Percentiles rank a stretch among this genome's conserved stretches.
Conservation (phyloP, 2,329 filamentous ascomycete genomes). For the Colletotrichum caudatum region DNA sequence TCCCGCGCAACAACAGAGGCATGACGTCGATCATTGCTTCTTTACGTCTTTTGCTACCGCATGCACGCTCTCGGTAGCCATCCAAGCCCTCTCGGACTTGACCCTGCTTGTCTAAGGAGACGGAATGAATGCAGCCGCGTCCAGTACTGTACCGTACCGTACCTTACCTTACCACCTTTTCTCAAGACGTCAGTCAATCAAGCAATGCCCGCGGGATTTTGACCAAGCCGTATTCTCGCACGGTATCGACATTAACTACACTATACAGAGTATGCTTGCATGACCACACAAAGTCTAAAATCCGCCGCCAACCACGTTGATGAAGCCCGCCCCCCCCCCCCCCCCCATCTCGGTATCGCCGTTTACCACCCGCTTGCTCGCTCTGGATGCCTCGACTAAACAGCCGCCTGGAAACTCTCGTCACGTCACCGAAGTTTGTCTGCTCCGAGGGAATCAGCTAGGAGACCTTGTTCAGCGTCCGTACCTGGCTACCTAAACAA, state of each 20-base stretch:
- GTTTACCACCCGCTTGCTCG: neutral
- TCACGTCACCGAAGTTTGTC: neutral
- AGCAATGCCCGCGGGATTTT: neutral
- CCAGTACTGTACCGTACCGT: neutral
- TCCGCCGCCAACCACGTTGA: conserved; percentile 26
- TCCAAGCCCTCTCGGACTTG: neutral
- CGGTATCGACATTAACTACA: neutral
- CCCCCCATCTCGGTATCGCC: conserved; percentile 22
- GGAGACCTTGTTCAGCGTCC: neutral
- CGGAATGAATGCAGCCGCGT: conserved; percentile 3
- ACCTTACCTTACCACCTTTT: neutral
- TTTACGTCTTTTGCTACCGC: conserved; percentile 16
- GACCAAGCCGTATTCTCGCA: neutral
- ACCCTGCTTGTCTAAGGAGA: conserved; percentile 1
- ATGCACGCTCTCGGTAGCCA: conserved; percentile 5
- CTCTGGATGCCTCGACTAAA: neutral
- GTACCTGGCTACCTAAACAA: neutral
- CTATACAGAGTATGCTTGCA: neutral
- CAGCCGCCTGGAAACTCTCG: neutral
- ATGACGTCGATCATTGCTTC: conserved; percentile 33
- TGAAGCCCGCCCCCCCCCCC: conserved; percentile 12
- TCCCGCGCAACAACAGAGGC: conserved; percentile 4
- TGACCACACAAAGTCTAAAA: neutral
- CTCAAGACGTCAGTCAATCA: conserved; percentile 6
- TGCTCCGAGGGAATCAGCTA: neutral